These are phyloP conservation scores for Hysterium pulicare DNA, from an alignment of 2,329 filamentous ascomycete genomes.

Conservation along the genomic window DNA sequence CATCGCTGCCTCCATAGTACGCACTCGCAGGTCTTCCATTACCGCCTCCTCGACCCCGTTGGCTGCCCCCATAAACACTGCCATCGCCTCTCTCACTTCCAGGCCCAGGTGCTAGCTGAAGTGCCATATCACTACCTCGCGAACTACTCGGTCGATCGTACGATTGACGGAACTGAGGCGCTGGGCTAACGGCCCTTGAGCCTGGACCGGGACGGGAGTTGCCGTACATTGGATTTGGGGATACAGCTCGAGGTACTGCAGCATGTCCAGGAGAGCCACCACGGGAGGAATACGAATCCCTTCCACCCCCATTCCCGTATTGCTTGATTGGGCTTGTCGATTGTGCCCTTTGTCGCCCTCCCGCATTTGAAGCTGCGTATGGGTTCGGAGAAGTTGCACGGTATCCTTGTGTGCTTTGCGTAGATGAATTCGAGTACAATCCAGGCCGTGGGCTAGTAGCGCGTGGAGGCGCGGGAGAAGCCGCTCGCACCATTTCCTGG, in stretches of 20 bases:
- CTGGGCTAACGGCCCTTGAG: constrained; percentile 31
- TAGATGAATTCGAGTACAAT: constrained; percentile 34
- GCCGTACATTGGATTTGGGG: too few species aligned
- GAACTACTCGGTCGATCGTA: constrained; percentile 49
- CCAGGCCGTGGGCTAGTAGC: constrained; percentile 56
- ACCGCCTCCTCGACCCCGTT: constrained; percentile 29
- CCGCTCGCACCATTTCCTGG: constrained; percentile 45
- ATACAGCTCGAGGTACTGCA: constrained; percentile 38
- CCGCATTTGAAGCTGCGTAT: constrained; percentile 45
- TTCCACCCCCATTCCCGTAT: constrained; percentile 28
- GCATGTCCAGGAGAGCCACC: constrained; percentile 38
- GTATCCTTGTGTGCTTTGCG: constrained; percentile 11
- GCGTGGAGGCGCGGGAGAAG: constrained; percentile 68
- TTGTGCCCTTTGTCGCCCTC: constrained; percentile 32
- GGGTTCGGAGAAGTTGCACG: constrained; percentile 63
- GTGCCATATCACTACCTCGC: constrained; percentile 41
- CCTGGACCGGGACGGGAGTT: constrained; percentile 22
- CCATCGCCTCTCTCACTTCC: constrained; percentile 35
- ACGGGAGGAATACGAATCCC: constrained; percentile 36
- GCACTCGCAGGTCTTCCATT: constrained; percentile 41
- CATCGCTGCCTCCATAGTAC: constrained; percentile 38
- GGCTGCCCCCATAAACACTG: constrained; percentile 40
- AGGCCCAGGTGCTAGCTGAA: constrained; percentile 42
- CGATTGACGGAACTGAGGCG: constrained; percentile 47
- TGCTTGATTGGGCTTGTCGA: constrained; percentile 43